Conservation (phyloP, 345 rosid species). For the Schrenkiella parvula region DNA sequence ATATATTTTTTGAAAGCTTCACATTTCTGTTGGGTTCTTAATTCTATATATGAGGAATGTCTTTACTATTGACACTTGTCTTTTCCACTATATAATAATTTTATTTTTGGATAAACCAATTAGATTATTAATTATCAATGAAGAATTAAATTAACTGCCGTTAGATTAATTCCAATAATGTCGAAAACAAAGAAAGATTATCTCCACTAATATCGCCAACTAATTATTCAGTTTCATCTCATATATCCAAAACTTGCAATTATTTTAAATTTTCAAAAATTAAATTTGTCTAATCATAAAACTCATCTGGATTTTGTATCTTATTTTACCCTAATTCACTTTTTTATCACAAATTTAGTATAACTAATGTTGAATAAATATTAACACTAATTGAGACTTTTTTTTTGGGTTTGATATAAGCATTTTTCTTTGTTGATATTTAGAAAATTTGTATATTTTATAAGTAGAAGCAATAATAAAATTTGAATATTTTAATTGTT, state of each 20-base stretch:
- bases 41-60: constrained; percentile 1
- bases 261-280: neutral
- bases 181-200: neutral
- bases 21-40: constrained; percentile 18
- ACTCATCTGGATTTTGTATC: neutral
- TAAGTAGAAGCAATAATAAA: neutral
- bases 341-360: neutral
- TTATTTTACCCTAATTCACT: no score
- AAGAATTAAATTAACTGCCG: no score
- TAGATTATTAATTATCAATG: neutral
- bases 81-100: neutral
- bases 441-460: neutral
- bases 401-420: neutral
- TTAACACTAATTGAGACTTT: neutral
- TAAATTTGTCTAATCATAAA: neutral
- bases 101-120: constrained; percentile 12
- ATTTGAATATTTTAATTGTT: no score
- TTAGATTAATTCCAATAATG: constrained; percentile 4
- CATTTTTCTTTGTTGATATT: neutral
- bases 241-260: neutral
- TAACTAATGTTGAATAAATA: no score
- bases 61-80: constrained; percentile 25
- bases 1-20: neutral
- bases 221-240: neutral
- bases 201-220: constrained; percentile 19